Evolutionary conservation across 2,329 filamentous ascomycete genomes (phyloP).

Genomic region (Xylariaceae sp.): DNA sequence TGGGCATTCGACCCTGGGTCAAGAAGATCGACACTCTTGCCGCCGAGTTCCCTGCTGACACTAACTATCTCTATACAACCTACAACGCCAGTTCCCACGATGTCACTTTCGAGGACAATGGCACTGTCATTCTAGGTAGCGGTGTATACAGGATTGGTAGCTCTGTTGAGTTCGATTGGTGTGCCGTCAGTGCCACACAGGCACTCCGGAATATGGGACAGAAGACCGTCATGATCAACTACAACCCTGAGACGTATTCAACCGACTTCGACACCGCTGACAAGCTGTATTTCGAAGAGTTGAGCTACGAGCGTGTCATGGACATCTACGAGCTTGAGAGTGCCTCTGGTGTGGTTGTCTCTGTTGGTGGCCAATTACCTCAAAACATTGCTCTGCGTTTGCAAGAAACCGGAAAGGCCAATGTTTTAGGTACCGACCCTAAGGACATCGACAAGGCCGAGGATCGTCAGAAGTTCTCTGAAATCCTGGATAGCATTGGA

Average conservation of each 20-base stretch:
- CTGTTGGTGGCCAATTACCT: slow-evolving; percentile 90
- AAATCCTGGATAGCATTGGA: slow-evolving; percentile 93
- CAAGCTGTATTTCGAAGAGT: slow-evolving; percentile 92
- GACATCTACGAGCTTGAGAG: slow-evolving; percentile 95
- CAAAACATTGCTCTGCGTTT: slow-evolving; percentile 96
- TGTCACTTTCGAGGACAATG: slow-evolving; percentile 88
- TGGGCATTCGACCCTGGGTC: slow-evolving; percentile 90
- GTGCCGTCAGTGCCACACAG: slow-evolving; percentile 83
- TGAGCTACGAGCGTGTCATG: slow-evolving; percentile 97
- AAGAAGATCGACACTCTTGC: slow-evolving; percentile 98
- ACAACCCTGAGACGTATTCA: slow-evolving; percentile 58
- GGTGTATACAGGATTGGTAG: slow-evolving; percentile 97
- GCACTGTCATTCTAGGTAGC: slow-evolving; percentile 82
- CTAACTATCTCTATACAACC: slow-evolving; percentile 95
- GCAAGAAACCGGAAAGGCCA: slow-evolving; percentile 85
- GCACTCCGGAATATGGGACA: slow-evolving; percentile 82
- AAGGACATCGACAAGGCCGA: slow-evolving; percentile 96
- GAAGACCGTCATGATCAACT: slow-evolving; percentile 93
- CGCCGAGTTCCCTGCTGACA: slow-evolving; percentile 91
- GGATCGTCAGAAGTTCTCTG: slow-evolving; percentile 96
- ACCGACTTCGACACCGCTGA: slow-evolving; percentile 91
- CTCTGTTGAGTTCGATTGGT: slow-evolving; percentile 99
- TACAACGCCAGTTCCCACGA: slow-evolving; percentile 96
- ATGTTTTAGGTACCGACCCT: slow-evolving; percentile 88
- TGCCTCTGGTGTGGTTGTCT: slow-evolving; percentile 84